A percentile compares a stretch with the other conserved stretches of the same genome.
These are phyloP conservation scores for Epichloe sibirici DNA, from an alignment of 2,329 filamentous ascomycete species.

Conservation along the genomic window DNA sequence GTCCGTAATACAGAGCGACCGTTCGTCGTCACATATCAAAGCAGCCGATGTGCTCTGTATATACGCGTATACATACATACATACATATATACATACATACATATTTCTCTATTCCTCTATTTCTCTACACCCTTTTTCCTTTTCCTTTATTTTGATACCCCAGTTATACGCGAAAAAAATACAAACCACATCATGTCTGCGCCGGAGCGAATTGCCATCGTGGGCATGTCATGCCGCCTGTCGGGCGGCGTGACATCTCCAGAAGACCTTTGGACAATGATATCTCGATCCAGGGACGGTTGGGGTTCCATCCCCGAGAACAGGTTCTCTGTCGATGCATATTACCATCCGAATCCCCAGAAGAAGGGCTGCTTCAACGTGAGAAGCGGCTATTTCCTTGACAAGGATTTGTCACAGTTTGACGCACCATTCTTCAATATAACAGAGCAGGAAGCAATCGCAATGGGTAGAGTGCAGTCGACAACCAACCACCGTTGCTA, in stretches of 20 bases:
- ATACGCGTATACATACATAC: too few relatives aligned
- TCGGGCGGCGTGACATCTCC: slow-evolving; percentile 9
- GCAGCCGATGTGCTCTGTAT: background rate
- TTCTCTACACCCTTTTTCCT: too few relatives aligned
- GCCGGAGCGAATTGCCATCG: slow-evolving; percentile 9
- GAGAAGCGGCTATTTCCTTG: slow-evolving; percentile 27
- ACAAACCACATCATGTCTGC: slow-evolving; percentile 1
- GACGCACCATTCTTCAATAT: slow-evolving; percentile 41
- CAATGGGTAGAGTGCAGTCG: slow-evolving; percentile 22
- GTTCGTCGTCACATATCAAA: too few relatives aligned
- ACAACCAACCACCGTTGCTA: too few relatives aligned
- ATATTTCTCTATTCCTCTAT: too few relatives aligned
- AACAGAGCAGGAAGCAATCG: slow-evolving; percentile 34
- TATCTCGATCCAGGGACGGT: slow-evolving; percentile 3
- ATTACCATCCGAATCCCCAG: slow-evolving; percentile 29
- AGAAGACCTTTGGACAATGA: slow-evolving; percentile 10
- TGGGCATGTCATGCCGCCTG: slow-evolving; percentile 13
- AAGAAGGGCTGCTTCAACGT: slow-evolving; percentile 26
- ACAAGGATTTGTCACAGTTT: slow-evolving; percentile 34
- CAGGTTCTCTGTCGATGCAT: slow-evolving; percentile 12
- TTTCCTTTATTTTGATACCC: background rate
- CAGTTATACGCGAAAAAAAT: background rate
- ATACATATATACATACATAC: too few relatives aligned
- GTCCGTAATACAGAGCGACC: background rate
- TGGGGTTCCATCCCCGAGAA: background rate